These are phyloP conservation scores for Thymus quinquecostatus DNA, from an alignment of 257 asterid species.

Conservation along the genomic window DNA sequence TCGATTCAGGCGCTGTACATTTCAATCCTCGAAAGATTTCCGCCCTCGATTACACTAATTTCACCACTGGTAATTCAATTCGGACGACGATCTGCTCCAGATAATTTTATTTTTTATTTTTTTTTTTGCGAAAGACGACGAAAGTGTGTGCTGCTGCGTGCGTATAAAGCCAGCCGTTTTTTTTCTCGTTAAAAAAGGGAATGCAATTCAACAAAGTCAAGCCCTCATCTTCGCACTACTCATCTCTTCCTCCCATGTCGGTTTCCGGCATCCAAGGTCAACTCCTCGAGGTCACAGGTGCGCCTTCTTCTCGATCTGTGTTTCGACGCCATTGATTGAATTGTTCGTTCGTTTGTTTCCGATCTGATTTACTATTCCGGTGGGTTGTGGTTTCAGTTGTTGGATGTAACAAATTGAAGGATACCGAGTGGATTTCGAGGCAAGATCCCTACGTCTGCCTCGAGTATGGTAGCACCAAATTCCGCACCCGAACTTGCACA, in stretches of 20 bases:
- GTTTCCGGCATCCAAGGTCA: conserved; percentile 85
- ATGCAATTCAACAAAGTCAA: conserved; percentile 14
- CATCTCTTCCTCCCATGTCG: conserved; percentile 57
- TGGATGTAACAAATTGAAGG: conserved; percentile 69
- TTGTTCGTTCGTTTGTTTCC: no score
- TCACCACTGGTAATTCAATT: conserved; percentile 18
- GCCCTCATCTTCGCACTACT: conserved; percentile 24
- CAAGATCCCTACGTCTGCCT: conserved; percentile 96
- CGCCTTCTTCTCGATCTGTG: conserved; percentile 13
- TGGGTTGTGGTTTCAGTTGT: conserved; percentile 57
- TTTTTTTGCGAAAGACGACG: no score
- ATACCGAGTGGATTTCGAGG: conserved; percentile 91
- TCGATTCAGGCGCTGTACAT: no score
- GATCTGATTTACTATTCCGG: conserved; percentile 4
- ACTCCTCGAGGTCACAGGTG: conserved; percentile 87
- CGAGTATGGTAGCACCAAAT: conserved; percentile 74
- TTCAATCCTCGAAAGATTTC: not conserved
- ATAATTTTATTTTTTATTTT: no score
- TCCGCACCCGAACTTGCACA: conserved; percentile 91
- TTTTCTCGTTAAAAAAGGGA: not conserved
- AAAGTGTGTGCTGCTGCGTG: not conserved
- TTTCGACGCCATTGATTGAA: no score
- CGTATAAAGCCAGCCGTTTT: conserved; percentile 10
- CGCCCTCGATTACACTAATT: not conserved
- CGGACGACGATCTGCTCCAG: not conserved